Evolutionary conservation across 208 protist genomes (phyloP).

Genomic region (Tritrichomonas foetus): DNA sequence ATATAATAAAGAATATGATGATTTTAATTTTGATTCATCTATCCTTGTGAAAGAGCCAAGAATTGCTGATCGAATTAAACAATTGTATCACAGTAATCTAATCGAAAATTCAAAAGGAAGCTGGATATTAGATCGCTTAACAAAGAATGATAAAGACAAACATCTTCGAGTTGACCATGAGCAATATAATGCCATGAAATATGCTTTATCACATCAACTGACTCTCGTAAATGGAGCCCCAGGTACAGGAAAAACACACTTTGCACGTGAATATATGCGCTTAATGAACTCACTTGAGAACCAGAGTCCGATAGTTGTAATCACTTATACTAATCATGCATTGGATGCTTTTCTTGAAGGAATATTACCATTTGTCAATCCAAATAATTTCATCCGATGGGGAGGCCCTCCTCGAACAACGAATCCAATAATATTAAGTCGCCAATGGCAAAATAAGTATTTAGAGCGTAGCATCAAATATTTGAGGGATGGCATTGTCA

Average conservation of each 20-base stretch:
- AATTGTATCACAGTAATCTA: background rate
- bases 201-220: background rate
- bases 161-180: background rate
- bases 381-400: too few species aligned
- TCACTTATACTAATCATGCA: background rate
- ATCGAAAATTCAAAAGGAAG: background rate
- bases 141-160: background rate
- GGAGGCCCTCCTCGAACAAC: too few species aligned
- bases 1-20: background rate
- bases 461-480: too few species aligned
- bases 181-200: background rate
- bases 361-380: background rate
- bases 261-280: background rate
- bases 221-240: conserved; percentile 5
- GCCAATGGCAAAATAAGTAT: too few species aligned
- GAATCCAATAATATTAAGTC: too few species aligned
- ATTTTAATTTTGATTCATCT: background rate
- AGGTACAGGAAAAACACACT: conserved; percentile 25
- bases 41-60: background rate
- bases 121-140: background rate
- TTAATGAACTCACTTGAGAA: background rate
- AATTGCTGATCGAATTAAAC: too few species aligned
- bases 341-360: background rate
- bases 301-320: background rate
- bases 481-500: too few species aligned